Conservation (phyloP, 2,329 filamentous ascomycete genomes). For the Pseudogymnoascus sp. region DNA sequence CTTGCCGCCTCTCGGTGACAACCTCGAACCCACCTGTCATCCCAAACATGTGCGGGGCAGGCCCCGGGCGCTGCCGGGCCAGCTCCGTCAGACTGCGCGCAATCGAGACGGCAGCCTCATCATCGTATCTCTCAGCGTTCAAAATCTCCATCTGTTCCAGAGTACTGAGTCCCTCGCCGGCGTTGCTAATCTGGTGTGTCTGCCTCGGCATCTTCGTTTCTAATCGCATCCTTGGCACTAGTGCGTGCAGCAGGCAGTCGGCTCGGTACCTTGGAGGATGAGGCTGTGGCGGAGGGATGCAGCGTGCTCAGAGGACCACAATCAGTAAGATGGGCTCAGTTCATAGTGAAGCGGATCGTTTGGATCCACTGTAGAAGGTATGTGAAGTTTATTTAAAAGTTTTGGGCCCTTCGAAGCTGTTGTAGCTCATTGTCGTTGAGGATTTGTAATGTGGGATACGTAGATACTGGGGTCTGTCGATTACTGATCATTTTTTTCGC, state of each 20-base stretch:
- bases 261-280: constrained; percentile 2
- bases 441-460: background rate
- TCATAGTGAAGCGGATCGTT: background rate
- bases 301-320: background rate
- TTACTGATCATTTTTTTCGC: background rate
- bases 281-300: too few species aligned
- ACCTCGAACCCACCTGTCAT: constrained; percentile 13
- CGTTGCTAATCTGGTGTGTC: background rate
- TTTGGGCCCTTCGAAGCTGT: background rate
- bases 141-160: constrained; percentile 22
- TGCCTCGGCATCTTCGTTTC: background rate
- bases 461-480: background rate
- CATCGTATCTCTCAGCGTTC: constrained; percentile 39
- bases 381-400: background rate
- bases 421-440: background rate
- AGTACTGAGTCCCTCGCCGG: background rate
- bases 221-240: constrained; percentile 1
- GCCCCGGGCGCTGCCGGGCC: constrained; percentile 12
- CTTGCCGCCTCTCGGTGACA: background rate
- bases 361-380: background rate
- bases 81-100: constrained; percentile 14
- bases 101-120: constrained; percentile 24
- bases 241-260: background rate
- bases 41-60: constrained; percentile 22
- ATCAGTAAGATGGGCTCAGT: background rate